phyloP scores from a whole-genome alignment of 2,329 filamentous ascomycete species.

The Cercospora janseana region DNA sequence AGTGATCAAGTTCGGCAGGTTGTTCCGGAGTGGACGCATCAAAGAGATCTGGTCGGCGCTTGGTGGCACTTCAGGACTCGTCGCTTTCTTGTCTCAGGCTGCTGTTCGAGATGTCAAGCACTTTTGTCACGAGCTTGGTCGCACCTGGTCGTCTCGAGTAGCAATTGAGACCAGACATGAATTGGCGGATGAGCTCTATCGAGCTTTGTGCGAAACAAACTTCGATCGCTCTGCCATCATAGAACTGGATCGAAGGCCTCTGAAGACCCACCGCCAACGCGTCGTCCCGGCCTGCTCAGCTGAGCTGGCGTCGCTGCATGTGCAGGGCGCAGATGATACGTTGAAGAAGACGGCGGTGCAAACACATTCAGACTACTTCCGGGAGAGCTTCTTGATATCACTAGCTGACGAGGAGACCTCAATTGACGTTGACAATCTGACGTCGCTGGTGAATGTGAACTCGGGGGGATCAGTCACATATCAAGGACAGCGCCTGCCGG shows the following conservation, averaged over 20 bases:
- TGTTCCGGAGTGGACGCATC: constrained; percentile 17
- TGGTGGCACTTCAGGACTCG: constrained; percentile 24
- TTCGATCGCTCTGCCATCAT: constrained; percentile 14
- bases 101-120: constrained; percentile 27
- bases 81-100: constrained; percentile 20
- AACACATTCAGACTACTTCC: background rate
- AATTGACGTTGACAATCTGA: constrained; percentile 4
- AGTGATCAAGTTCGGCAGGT: constrained; percentile 20
- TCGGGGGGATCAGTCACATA: background rate
- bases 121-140: constrained; percentile 20
- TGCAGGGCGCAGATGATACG: background rate
- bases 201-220: constrained; percentile 13
- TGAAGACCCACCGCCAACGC: constrained; percentile 14
- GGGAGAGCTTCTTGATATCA: background rate
- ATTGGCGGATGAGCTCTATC: constrained; percentile 22
- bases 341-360: background rate
- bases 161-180: constrained; percentile 12
- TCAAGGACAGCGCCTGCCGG: constrained; percentile 1
- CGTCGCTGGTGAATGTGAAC: constrained; percentile 1
- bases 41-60: constrained; percentile 22
- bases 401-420: background rate
- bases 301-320: background rate
- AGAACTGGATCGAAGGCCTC: constrained; percentile 22
- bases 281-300: constrained; percentile 26
- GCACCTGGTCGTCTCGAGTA: constrained; percentile 9